Evolutionary conservation across 2,329 filamentous ascomycete species (phyloP).

Genomic region (Trichoderma sp.): DNA sequence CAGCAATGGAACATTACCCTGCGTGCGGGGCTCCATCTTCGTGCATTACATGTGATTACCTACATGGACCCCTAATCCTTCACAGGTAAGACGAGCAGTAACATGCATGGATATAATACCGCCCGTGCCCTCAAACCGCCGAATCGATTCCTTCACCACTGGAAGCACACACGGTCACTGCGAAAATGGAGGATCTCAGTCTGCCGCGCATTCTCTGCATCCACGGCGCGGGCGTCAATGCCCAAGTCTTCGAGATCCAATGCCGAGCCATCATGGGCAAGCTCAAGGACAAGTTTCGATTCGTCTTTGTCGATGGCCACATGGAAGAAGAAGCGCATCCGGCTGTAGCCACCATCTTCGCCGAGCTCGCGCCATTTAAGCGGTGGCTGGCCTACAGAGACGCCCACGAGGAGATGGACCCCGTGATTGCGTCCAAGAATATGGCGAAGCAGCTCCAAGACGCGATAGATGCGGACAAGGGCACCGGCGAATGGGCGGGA

Average conservation of each 20-base stretch:
- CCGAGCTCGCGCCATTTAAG: conserved; percentile 63
- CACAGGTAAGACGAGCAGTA: neutral
- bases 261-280: conserved; percentile 52
- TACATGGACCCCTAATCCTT: neutral
- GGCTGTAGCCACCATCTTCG: conserved; percentile 64
- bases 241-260: conserved; percentile 66
- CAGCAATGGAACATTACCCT: neutral
- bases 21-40: conserved; percentile 5
- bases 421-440: conserved; percentile 36
- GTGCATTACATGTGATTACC: conserved; percentile 2
- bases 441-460: conserved; percentile 40
- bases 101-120: neutral
- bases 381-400: conserved; percentile 61
- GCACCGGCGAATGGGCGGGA: conserved; percentile 57
- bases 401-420: conserved; percentile 51
- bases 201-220: conserved; percentile 73
- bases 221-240: conserved; percentile 76
- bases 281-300: conserved; percentile 60
- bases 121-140: neutral
- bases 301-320: conserved; percentile 71
- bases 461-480: conserved; percentile 55
- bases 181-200: conserved; percentile 23
- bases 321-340: conserved; percentile 61
- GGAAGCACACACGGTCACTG: neutral
- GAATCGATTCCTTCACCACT: neutral